Conservation (phyloP, 1,284 basidiomycete species). For the Cutaneotrichosporon sp. region DNA sequence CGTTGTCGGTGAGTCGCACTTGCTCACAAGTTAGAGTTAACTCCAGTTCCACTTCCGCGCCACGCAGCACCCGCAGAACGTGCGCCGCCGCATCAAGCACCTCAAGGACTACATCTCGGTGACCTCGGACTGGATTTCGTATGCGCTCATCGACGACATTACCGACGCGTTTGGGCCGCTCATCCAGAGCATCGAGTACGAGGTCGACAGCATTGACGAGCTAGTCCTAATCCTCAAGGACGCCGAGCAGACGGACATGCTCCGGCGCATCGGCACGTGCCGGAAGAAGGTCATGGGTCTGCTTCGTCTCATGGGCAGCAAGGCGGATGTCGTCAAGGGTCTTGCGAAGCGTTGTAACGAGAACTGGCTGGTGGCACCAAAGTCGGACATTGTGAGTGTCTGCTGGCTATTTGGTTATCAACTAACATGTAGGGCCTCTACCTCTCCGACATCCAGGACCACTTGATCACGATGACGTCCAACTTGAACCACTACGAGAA, state of each 20-base stretch:
- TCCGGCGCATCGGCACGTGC: conserved; percentile 89
- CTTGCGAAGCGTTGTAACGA: conserved; percentile 96
- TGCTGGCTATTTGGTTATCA: background rate
- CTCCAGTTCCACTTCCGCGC: conserved; percentile 91
- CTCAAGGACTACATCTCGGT: conserved; percentile 99
- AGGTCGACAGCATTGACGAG: conserved; percentile 98
- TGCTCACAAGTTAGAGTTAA: background rate
- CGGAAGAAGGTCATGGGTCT: conserved; percentile 99
- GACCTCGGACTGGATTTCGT: conserved; percentile 99
- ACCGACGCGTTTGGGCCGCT: conserved; percentile 98
- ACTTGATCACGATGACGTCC: conserved; percentile 95
- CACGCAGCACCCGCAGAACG: conserved; percentile 96
- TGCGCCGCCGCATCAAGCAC: conserved; percentile 96
- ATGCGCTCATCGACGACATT: conserved; percentile 99
- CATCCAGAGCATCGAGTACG: conserved; percentile 98
- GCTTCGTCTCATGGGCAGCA: conserved; percentile 92
- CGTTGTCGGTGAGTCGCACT: conserved; percentile 67
- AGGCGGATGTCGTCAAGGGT: conserved; percentile 99
- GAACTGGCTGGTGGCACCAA: conserved; percentile 97
- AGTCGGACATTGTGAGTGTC: conserved; percentile 82
- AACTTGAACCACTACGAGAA: conserved; percentile 99
- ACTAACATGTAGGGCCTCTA: conserved; percentile 70
- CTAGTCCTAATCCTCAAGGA: conserved; percentile 93
- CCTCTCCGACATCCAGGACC: conserved; percentile 93
- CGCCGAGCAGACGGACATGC: conserved; percentile 76